Evolutionary conservation across 768 basidiomycete species (phyloP).

Genomic region (Pisolithus sp.): DNA sequence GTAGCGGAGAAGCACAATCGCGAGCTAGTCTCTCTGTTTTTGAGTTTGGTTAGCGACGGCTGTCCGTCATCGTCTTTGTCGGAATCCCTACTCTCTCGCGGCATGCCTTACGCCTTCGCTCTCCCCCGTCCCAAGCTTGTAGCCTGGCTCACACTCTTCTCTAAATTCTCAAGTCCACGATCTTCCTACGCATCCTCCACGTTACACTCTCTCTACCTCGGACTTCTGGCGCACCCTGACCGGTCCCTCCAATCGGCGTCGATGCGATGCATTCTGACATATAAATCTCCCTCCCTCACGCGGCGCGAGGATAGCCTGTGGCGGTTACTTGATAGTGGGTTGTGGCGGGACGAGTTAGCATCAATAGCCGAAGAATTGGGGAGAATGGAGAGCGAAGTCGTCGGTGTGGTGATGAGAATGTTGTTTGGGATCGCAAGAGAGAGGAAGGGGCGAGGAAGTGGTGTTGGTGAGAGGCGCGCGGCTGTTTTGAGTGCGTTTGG

Average conservation of each 20-base stretch:
- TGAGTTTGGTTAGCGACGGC: slow-evolving; percentile 37
- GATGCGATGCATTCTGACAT: slow-evolving; percentile 74
- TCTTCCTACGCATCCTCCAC: slow-evolving; percentile 65
- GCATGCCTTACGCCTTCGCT: slow-evolving; percentile 4
- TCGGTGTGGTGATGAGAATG: slow-evolving; percentile 67
- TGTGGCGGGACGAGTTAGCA: slow-evolving; percentile 85
- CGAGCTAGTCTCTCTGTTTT: slow-evolving; percentile 80
- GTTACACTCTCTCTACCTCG: slow-evolving; percentile 59
- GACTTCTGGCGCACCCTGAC: slow-evolving; percentile 83
- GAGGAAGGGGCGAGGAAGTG: slow-evolving; percentile 59
- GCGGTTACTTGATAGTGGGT: slow-evolving; percentile 71
- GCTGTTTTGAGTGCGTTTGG: slow-evolving; percentile 70
- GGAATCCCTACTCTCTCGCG: neutral
- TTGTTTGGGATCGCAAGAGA: slow-evolving; percentile 88
- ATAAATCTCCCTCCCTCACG: slow-evolving; percentile 57
- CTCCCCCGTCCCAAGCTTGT: slow-evolving; percentile 57
- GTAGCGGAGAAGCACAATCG: slow-evolving; percentile 85
- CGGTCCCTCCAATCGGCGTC: slow-evolving; percentile 67
- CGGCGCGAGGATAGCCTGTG: slow-evolving; percentile 59
- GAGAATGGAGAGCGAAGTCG: slow-evolving; percentile 49
- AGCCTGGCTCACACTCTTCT: slow-evolving; percentile 78
- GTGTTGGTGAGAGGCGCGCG: slow-evolving; percentile 53
- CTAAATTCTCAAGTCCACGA: slow-evolving; percentile 92
- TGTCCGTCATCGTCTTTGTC: slow-evolving; percentile 4
- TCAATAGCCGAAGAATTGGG: slow-evolving; percentile 63